Percentiles rank a stretch among this genome's conserved stretches.
These are phyloP conservation scores for Vigna reflexopilosa DNA, from an alignment of 306 rosid species.

Conservation along the genomic window DNA sequence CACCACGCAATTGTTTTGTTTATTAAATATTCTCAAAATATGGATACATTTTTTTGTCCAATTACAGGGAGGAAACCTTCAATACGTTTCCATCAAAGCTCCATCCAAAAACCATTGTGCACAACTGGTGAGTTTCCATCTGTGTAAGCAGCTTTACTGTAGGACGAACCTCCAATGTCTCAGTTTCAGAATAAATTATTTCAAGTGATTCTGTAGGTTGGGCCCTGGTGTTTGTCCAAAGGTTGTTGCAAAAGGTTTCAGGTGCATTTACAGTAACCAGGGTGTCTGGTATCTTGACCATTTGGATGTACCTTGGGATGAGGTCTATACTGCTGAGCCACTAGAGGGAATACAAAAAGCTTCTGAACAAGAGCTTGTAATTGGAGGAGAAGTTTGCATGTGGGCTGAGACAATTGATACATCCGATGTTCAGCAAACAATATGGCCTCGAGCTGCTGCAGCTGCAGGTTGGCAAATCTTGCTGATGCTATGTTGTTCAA, in stretches of 20 bases:
- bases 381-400: conserved; percentile 99
- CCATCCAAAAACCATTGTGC: conserved; percentile 85
- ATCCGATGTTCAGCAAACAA: conserved; percentile 86
- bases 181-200: conserved; percentile 30
- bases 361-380: conserved; percentile 73
- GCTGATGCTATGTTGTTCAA: conserved; percentile 6
- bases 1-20: conserved; percentile 27
- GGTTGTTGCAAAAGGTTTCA: conserved; percentile 85
- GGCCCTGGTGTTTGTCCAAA: conserved; percentile 84
- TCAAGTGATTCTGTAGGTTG: conserved; percentile 62
- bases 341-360: conserved; percentile 67
- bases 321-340: conserved; percentile 78
- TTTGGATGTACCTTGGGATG: conserved; percentile 91
- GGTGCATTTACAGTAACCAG: conserved; percentile 97
- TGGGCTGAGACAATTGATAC: conserved; percentile 92
- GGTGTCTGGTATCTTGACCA: conserved; percentile 98
- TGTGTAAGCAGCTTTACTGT: conserved; percentile 25
- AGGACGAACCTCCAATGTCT: conserved; percentile 29
- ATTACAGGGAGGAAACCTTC: conserved; percentile 97
- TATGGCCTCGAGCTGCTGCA: conserved; percentile 99
- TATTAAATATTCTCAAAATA: conserved; percentile 24
- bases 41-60: conserved; percentile 18
- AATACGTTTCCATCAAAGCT: conserved; percentile 74
- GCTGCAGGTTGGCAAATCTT: conserved; percentile 79
- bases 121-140: conserved; percentile 78